Evolutionary conservation across 305 asterid species (phyloP).

Genomic region (Petunia hybrid): DNA sequence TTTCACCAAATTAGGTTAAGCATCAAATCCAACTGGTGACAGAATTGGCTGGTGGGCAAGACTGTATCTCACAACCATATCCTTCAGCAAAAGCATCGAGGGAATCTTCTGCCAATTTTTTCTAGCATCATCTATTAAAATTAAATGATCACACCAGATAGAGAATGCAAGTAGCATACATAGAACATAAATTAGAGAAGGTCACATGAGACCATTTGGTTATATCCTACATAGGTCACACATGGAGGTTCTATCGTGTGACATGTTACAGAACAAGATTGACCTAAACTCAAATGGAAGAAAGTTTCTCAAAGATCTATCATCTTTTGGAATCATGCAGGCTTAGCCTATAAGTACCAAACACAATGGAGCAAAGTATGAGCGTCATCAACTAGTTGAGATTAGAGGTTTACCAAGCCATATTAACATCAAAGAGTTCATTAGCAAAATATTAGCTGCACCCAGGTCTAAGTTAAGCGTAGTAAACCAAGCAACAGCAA

Average conservation of each 20-base stretch:
- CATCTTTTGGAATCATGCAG: neutral
- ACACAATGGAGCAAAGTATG: neutral
- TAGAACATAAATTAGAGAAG: neutral
- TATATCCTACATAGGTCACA: neutral
- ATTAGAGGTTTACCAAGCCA: neutral
- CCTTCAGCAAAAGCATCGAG: slow-evolving; percentile 3
- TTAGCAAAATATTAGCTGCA: neutral
- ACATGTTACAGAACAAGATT: neutral
- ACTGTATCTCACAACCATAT: slow-evolving; percentile 15
- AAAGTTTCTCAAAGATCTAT: neutral
- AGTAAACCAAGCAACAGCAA: neutral
- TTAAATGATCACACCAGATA: neutral
- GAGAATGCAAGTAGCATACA: neutral
- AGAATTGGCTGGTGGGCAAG: slow-evolving; percentile 5
- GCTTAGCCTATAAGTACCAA: neutral
- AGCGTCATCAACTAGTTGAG: neutral
- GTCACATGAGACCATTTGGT: neutral
- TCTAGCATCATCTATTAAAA: neutral
- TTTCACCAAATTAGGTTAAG: slow-evolving; percentile 13
- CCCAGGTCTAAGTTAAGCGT: slow-evolving; percentile 6
- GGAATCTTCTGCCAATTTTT: slow-evolving; percentile 16
- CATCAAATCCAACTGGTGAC: neutral
- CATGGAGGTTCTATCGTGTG: too few species aligned
- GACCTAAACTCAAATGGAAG: neutral
- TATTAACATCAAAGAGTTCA: neutral